phyloP scores from a whole-genome alignment of 2,329 filamentous ascomycete species.

The Aspergillus awamori region DNA sequence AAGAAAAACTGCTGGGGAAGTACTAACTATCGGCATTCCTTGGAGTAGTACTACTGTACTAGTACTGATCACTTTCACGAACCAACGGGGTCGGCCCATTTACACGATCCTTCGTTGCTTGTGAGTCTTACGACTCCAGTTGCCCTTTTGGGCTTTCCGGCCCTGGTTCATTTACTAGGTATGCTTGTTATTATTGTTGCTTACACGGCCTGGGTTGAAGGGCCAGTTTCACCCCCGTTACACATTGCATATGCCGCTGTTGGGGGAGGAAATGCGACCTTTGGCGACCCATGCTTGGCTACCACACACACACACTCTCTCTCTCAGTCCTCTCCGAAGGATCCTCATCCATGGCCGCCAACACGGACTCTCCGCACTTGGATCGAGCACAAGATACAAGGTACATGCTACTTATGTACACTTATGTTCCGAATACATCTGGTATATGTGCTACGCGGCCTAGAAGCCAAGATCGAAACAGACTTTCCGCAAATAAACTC shows the following conservation, averaged over 20 bases:
- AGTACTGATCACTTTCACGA: not conserved
- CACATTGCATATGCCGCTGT: constrained; percentile 1
- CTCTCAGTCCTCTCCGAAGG: not conserved
- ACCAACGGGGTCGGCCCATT: constrained; percentile 2
- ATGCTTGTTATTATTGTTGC: not conserved
- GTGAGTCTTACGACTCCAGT: not conserved
- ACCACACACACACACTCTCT: not conserved
- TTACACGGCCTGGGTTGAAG: not conserved
- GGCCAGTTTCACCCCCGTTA: not conserved
- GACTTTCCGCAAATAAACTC: constrained; percentile 3
- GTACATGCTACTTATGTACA: not conserved
- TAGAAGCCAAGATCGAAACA: not conserved
- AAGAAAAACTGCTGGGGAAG: not conserved
- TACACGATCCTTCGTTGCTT: not conserved
- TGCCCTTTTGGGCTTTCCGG: not conserved
- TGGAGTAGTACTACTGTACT: not conserved
- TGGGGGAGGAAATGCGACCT: not conserved
- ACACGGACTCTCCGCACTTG: not conserved
- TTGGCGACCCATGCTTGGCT: not conserved
- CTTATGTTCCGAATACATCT: not conserved
- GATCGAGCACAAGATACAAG: not conserved
- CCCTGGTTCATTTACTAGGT: not conserved
- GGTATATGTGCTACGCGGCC: not conserved
- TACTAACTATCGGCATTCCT: too few relatives aligned
- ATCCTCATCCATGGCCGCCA: not conserved